Percentiles rank a stretch among this genome's conserved stretches.
These are phyloP conservation scores for Yamadazyma olivae DNA, from an alignment of 805 yeast species.

Conservation along the genomic window DNA sequence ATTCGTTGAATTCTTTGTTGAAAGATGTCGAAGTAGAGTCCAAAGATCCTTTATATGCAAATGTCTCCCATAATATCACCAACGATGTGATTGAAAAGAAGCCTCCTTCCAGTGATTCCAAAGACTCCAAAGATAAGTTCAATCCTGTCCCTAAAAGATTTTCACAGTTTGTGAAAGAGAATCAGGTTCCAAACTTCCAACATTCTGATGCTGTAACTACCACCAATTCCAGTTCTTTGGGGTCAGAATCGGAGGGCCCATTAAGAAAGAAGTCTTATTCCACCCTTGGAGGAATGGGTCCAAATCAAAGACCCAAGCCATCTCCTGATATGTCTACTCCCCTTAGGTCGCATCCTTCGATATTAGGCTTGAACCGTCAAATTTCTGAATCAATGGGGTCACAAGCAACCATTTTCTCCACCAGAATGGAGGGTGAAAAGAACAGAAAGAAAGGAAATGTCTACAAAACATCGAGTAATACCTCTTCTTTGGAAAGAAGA, in stretches of 20 bases:
- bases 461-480: slow-evolving; percentile 4
- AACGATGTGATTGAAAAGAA: neutral
- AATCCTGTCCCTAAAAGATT: slow-evolving; percentile 40
- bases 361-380: slow-evolving; percentile 7
- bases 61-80: slow-evolving; percentile 20
- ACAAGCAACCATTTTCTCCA: slow-evolving; percentile 44
- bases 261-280: slow-evolving; percentile 5
- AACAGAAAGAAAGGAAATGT: slow-evolving; percentile 3
- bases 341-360: neutral
- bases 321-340: neutral
- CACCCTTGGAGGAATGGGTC: neutral
- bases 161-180: slow-evolving; percentile 38
- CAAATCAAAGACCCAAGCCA: neutral
- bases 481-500: slow-evolving; percentile 20
- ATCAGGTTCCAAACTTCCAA: slow-evolving; percentile 19
- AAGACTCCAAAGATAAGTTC: slow-evolving; percentile 2
- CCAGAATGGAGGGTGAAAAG: slow-evolving; percentile 22
- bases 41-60: slow-evolving; percentile 16
- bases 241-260: slow-evolving; percentile 8
- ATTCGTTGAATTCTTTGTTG: slow-evolving; percentile 26
- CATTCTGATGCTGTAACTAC: slow-evolving; percentile 5
- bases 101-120: neutral
- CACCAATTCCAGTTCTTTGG: slow-evolving; percentile 10
- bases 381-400: slow-evolving; percentile 40
- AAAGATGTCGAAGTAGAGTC: slow-evolving; percentile 15